These are phyloP conservation scores for Coprinopsis cinerea DNA, from an alignment of 768 basidiomycete genomes.

Conservation along the genomic window DNA sequence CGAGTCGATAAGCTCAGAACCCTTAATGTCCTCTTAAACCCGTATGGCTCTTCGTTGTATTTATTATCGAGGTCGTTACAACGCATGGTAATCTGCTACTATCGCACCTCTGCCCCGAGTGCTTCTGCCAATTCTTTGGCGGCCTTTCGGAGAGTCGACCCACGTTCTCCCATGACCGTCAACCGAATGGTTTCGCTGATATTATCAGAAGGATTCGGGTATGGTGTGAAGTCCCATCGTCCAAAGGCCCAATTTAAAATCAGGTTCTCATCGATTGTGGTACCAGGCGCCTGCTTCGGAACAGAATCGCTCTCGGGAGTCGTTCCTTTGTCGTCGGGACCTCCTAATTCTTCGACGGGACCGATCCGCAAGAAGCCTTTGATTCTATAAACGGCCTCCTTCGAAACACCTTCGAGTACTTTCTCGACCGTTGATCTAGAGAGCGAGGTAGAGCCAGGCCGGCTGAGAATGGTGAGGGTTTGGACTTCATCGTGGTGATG, in stretches of 20 bases:
- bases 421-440: background rate
- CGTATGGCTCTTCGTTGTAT: too few relatives aligned
- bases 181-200: slow-evolving; percentile 42
- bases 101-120: slow-evolving; percentile 25
- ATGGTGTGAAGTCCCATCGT: slow-evolving; percentile 54
- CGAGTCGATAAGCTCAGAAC: too few relatives aligned
- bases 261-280: background rate
- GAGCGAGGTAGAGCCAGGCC: slow-evolving; percentile 13
- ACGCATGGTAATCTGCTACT: background rate
- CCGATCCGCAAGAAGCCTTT: slow-evolving; percentile 81
- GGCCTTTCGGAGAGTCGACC: slow-evolving; percentile 57
- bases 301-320: too few relatives aligned
- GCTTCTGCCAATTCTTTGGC: slow-evolving; percentile 47
- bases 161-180: slow-evolving; percentile 91
- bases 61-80: too few relatives aligned
- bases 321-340: slow-evolving; percentile 9
- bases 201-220: slow-evolving; percentile 21
- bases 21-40: too few relatives aligned
- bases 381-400: slow-evolving; percentile 72
- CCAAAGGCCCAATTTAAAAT: slow-evolving; percentile 96
- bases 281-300: background rate
- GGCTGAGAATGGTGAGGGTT: slow-evolving; percentile 58
- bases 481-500: slow-evolving; percentile 82
- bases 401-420: slow-evolving; percentile 36
- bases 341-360: background rate